A percentile compares a stretch with the other conserved stretches of the same genome.
Evolutionary conservation across 306 rosid genomes (phyloP).

Genomic region (Myrica gale): DNA sequence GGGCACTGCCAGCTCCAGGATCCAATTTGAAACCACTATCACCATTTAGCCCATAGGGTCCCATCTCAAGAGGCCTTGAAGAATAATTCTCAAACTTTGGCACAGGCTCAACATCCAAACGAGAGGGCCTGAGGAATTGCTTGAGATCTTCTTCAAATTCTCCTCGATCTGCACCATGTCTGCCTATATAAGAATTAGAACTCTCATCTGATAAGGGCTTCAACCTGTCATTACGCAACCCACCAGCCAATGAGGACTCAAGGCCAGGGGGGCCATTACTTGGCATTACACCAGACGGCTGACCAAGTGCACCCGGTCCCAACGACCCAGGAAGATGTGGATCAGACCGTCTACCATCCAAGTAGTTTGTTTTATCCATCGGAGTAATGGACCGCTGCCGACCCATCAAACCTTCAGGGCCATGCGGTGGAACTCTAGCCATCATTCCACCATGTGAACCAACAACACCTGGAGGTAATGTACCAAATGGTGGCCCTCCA

Average conservation of each 20-base stretch:
- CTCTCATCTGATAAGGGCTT: constrained; percentile 48
- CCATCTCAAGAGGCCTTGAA: constrained; percentile 53
- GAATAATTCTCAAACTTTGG: constrained; percentile 49
- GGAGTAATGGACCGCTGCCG: constrained; percentile 34
- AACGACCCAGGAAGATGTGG: constrained; percentile 27
- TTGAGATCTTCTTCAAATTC: constrained; percentile 70
- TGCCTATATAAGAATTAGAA: constrained; percentile 38
- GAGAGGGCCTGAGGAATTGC: constrained; percentile 59
- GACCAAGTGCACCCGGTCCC: constrained; percentile 34
- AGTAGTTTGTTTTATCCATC: constrained; percentile 31
- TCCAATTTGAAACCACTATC: constrained; percentile 38
- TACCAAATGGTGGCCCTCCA: constrained; percentile 51
- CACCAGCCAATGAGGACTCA: constrained; percentile 36
- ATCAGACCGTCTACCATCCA: constrained; percentile 26
- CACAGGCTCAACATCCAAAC: constrained; percentile 54
- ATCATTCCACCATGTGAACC: constrained; percentile 52
- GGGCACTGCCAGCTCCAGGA: constrained; percentile 32
- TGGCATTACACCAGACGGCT: constrained; percentile 31
- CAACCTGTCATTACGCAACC: constrained; percentile 65
- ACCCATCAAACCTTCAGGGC: constrained; percentile 45
- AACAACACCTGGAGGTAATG: constrained; percentile 46
- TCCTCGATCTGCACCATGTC: constrained; percentile 37
- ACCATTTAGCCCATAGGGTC: constrained; percentile 32
- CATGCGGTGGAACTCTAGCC: constrained; percentile 50
- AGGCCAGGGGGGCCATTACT: constrained; percentile 45